Conservation (phyloP, 805 yeast genomes). For the Teunomyces tritomae region DNA sequence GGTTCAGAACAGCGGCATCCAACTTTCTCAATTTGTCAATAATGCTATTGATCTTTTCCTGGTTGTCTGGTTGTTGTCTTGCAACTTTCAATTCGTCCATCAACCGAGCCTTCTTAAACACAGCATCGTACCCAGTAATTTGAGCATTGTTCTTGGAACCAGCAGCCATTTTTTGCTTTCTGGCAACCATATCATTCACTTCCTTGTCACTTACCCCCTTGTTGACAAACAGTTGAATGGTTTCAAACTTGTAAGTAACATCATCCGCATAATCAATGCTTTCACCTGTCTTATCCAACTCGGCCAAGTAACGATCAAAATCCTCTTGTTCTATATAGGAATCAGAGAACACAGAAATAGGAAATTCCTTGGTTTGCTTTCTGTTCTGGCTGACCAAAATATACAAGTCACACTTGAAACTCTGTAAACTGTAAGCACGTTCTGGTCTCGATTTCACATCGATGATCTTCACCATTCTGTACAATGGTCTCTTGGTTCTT, state of each 20-base stretch:
- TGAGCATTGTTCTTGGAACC: conserved; percentile 35
- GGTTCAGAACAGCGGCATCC: conserved; percentile 45
- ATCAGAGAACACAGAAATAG: conserved; percentile 79
- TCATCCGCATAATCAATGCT: conserved; percentile 62
- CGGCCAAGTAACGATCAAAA: conserved; percentile 62
- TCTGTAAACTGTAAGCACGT: conserved; percentile 42
- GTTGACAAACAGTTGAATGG: conserved; percentile 59
- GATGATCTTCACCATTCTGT: conserved; percentile 81
- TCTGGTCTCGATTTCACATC: conserved; percentile 49
- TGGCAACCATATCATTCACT: conserved; percentile 73
- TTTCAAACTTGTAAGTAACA: conserved; percentile 61
- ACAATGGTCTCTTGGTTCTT: conserved; percentile 59
- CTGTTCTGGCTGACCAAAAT: conserved; percentile 81
- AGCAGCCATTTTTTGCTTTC: conserved; percentile 60
- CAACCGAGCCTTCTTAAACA: conserved; percentile 67
- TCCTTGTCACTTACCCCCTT: conserved; percentile 69
- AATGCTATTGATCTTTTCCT: conserved; percentile 23
- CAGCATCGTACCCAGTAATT: conserved; percentile 55
- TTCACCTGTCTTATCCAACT: conserved; percentile 57
- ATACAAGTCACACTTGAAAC: conserved; percentile 47
- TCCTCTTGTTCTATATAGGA: conserved; percentile 68
- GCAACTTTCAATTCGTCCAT: conserved; percentile 78
- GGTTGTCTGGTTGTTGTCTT: conserved; percentile 48
- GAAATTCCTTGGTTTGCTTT: conserved; percentile 67
- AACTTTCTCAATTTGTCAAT: conserved; percentile 40